Base-by-base conservation (phyloP, 1,139 yeast species). In the Kodamaea derodonti region DNA sequence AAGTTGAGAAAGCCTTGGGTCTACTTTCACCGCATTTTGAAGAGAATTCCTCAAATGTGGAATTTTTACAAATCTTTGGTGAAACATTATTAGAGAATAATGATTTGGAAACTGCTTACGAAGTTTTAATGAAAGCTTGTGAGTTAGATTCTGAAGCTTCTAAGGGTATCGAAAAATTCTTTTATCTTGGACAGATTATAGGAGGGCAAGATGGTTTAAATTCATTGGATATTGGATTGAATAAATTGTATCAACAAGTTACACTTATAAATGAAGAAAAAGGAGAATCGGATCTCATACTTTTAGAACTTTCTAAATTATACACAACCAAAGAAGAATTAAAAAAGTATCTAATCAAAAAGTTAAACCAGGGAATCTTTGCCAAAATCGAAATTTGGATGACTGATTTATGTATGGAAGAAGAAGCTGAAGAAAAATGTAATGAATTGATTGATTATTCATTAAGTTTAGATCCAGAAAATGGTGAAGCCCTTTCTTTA, bases 391-490 rank as follows among this genome's bases (percentile, higher is more conserved):
- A 92, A 60, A 86, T 94, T 41, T 92, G 97, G 97, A 92, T 92
- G 98, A 94, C 99, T 1, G 99, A 92, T 64, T 69, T 92, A 45
- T 90, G 97, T 56, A 88, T 90, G 96, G 95, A 86, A 48, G 78
- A 78, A 5, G 81, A 83, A 48, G 97, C 98, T 2, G 98, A 92
- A 58, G 30, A 58, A 4, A 74, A 78, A 55, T 94, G 98, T 61
- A 85, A 88, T 48, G 72, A 72, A 36, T 68, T 86, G 46, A 82
- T 90, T 34, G 61, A 74, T 4, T 76, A 75, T 47, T 81, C 95
- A 1, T 59, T 87, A 49, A 60, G 73, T 36, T 60, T 84, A 25
- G 90, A 85, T 43, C 35, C 52, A 4, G 57, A 62, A 5, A 78
- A 82, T 37, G 84, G 96, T 0, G 97, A 90, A 57, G 77, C 88